Evolutionary conservation across 495 filamentous ascomycete genomes (phyloP), one percentile per base, ranked within the genome.

Genomic region (Opeltia flavorubescens): DNA sequence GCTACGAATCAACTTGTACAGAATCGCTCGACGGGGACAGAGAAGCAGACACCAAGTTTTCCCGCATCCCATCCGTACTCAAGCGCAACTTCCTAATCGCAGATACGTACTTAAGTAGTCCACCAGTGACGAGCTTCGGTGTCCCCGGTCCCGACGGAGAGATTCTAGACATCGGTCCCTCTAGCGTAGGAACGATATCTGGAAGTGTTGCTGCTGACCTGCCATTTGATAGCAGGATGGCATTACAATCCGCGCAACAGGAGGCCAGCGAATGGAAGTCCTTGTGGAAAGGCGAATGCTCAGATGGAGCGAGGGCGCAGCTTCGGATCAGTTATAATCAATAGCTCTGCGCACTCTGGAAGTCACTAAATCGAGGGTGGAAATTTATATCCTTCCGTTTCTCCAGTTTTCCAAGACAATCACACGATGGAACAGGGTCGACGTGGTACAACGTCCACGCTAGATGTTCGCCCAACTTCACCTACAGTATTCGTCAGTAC

Each of bases 1-100:
- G 9, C 18, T 11, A 5, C 20, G 12, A 15, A 25, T 33, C 13
- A 9, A 17, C 15, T n/a, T n/a, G n/a, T n/a, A n/a, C n/a, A n/a
- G n/a, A n/a, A 15, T n/a, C 18, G 17, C 2, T 8, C 17, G 26
- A 59, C 11, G 41, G 55, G 6, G 38, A 50, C 18, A 18, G 43
- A 28, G 13, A 29, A 36, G 47, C 28, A 24, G 31, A 42, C 4
- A 59, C 66, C 29, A 67, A 72, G 24, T 89, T 91, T 59, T 64
- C 79, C 2, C 66, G 75, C 7, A 64, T 93, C 20, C 72, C 82
- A 5, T 63, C 75, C 1, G 64, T 77, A 48, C 69, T 86, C 42
- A 70, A 80, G 11, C 76, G 80, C 43, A 88, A 86, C 55, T 89
- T 83, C 63, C 68, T 82, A 46, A 71, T 94, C 49, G 65, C 78